These are phyloP conservation scores for Aspergillus biplanus DNA, from an alignment of 495 filamentous ascomycete genomes.

Conservation along the genomic window DNA sequence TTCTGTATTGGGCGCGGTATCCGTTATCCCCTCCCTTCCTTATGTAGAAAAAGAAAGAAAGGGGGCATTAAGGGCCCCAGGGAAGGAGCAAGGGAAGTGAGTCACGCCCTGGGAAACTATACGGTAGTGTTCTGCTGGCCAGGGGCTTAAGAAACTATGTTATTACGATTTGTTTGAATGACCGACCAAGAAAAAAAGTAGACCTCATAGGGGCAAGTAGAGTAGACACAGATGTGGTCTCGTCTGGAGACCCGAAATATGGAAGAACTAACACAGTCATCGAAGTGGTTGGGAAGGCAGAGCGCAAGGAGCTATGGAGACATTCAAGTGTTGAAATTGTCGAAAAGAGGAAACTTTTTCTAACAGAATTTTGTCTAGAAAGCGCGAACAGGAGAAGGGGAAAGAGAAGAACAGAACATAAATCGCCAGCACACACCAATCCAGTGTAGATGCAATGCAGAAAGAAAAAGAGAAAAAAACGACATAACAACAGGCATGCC, in stretches of 20 bases:
- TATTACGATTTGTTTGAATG: too few relatives aligned
- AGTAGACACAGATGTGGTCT: neutral
- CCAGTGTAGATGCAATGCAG: conserved; percentile 30
- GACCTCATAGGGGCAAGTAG: neutral
- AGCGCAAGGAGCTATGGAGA: conserved; percentile 12
- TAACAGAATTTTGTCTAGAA: conserved; percentile 33
- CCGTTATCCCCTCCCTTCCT: too few relatives aligned
- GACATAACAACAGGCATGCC: conserved; percentile 7
- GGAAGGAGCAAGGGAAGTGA: too few relatives aligned
- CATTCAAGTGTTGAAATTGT: conserved; percentile 7
- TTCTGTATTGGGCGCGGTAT: too few relatives aligned
- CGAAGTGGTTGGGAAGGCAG: conserved; percentile 2
- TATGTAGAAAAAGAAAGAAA: too few relatives aligned
- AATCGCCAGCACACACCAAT: conserved; percentile 29
- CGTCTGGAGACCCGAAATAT: neutral
- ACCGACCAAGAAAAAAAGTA: neutral
- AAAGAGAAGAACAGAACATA: conserved; percentile 15
- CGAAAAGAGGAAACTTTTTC: conserved; percentile 26
- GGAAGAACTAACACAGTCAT: conserved; percentile 1
- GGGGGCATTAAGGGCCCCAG: too few relatives aligned
- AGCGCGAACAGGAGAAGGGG: neutral
- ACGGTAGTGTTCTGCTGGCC: too few relatives aligned
- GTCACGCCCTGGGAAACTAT: too few relatives aligned
- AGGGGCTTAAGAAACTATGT: too few relatives aligned
- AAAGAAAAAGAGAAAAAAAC: conserved; percentile 7